A percentile compares a stretch with the other conserved stretches of the same genome.
Evolutionary conservation across 208 protist genomes (phyloP).

Genomic region (Trypanosoma vivax): DNA sequence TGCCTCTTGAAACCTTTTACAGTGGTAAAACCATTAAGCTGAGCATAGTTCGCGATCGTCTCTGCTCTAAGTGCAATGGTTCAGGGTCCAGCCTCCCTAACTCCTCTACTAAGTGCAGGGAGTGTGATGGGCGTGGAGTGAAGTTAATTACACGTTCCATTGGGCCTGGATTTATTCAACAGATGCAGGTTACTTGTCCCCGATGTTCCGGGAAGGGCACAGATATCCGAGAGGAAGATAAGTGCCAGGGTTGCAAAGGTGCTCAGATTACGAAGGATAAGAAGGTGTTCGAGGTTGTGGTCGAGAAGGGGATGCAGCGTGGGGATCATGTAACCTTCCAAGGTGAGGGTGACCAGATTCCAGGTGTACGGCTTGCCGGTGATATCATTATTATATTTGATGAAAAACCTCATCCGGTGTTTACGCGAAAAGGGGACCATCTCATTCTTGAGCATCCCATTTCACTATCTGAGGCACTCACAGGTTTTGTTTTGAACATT

Average conservation of each 20-base stretch:
- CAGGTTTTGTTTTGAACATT: constrained; percentile 85
- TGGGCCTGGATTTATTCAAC: constrained; percentile 96
- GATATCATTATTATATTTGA: constrained; percentile 98
- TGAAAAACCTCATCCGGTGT: constrained; percentile 92
- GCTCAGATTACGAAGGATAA: constrained; percentile 93
- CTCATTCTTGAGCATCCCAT: constrained; percentile 91
- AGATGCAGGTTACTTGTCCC: constrained; percentile 92
- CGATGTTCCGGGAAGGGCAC: constrained; percentile 92
- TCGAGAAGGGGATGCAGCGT: constrained; percentile 96
- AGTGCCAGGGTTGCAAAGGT: constrained; percentile 93
- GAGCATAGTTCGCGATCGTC: constrained; percentile 85
- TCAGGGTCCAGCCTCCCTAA: constrained; percentile 72
- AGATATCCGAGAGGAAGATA: constrained; percentile 89
- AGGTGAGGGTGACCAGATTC: constrained; percentile 95
- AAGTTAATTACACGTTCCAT: constrained; percentile 90
- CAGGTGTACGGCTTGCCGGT: constrained; percentile 89
- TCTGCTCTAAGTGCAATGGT: constrained; percentile 85
- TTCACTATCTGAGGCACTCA: constrained; percentile 93
- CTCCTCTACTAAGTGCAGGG: constrained; percentile 79
- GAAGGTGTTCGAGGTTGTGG: constrained; percentile 96
- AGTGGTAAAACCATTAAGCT: constrained; percentile 96
- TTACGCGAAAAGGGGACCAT: constrained; percentile 93
- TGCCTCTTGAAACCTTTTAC: constrained; percentile 97
- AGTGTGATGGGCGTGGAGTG: constrained; percentile 92
- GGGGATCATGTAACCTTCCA: constrained; percentile 94